Base-by-base conservation (phyloP, 768 basidiomycete genomes). In the Tulasnella sp. region DNA sequence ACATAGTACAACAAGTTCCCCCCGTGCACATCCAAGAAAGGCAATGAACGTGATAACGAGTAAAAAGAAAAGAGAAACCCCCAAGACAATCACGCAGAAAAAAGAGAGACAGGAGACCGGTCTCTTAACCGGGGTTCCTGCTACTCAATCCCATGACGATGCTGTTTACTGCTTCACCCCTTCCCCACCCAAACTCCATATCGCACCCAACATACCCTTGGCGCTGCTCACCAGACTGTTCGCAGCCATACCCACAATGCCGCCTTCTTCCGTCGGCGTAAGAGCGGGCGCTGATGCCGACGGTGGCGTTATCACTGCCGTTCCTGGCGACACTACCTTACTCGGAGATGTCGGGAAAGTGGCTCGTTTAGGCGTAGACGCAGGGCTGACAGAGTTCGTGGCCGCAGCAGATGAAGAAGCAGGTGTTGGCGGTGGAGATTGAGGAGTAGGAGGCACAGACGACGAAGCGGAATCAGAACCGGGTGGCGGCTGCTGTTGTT, bases 151-250 rank as follows among this genome's bases (percentile, higher is more conserved):
- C 34, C 52, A 52, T 52, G 52, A 27, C 62, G 27, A 68, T 19
- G 62, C 62, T 14, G 31, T 27, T 34, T 19, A 68, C 62, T 68
- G 62, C 62, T 68, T 68, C 62, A 68, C 62, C n/a, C 44, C 75
- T 52, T 56, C 75, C 31, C 52, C 75, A 38, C 75, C 73, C 39
- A 74, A 40, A 79, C 86, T 85, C 91, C 90, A 92, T 80, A 92
- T 85, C 31, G 88, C 86, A 31, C 94, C 93, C 27, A 96, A 83
- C 82, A 92, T 91, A 68, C 93, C 93, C 27, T 93, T 91, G 2
- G 95, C 95, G 75, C 89, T 91, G 68, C 90, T 91, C 79, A 96
- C 92, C 56, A 96, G 93, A 31, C 27, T 72, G 76, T 92, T 94
- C 27, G 92, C 93, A 34, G 94, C 91, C 73, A 90, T 87, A 21